Conservation (phyloP, 2,329 filamentous ascomycete species). For the Trichoderma afroharzianum region DNA sequence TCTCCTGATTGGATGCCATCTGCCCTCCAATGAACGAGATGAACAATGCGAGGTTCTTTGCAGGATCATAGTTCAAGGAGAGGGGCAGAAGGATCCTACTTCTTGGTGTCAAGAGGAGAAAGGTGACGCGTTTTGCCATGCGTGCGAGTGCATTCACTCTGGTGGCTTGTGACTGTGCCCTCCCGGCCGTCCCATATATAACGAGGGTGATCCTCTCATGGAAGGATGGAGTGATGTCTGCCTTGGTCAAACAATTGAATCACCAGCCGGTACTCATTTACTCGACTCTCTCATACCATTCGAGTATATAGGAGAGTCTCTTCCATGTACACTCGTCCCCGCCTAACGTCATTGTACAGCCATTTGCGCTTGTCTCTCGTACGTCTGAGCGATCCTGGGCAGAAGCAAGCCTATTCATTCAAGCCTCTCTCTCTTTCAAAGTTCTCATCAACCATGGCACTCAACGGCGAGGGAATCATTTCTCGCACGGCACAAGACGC, state of each 20-base stretch:
- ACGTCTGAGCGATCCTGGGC: neutral
- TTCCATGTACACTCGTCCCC: neutral
- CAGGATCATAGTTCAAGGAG: neutral
- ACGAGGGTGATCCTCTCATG: neutral
- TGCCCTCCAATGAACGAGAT: neutral
- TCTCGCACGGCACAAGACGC: conserved; percentile 29
- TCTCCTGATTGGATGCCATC: neutral
- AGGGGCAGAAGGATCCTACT: neutral
- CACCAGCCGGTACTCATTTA: neutral
- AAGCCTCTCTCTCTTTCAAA: neutral
- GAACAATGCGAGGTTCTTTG: neutral
- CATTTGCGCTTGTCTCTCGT: neutral
- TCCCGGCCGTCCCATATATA: neutral
- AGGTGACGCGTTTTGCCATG: neutral
- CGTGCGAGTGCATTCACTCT: neutral
- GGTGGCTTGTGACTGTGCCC: neutral
- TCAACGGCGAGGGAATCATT: conserved; percentile 27
- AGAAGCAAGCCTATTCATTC: neutral
- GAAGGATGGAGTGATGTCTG: neutral
- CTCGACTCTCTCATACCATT: neutral
- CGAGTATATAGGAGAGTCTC: neutral
- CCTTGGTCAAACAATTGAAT: neutral
- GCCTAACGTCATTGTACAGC: neutral
- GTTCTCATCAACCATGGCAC: conserved; percentile 22
- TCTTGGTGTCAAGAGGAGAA: neutral